Evolutionary conservation across 2,329 filamentous ascomycete genomes (phyloP).

Genomic region (Arthroderma sp.): DNA sequence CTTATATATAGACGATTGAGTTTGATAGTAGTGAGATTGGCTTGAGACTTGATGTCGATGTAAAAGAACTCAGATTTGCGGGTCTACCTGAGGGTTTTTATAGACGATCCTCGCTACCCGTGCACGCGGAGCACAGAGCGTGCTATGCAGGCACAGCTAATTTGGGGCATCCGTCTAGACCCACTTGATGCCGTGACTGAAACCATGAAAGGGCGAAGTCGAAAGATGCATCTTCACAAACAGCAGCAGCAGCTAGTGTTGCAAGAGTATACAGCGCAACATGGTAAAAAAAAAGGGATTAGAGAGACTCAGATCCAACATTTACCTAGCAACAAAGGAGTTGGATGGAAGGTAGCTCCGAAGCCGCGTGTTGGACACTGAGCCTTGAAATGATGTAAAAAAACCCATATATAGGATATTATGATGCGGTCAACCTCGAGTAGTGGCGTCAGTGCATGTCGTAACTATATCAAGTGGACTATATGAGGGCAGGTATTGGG

Average conservation of each 20-base stretch:
- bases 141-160: constrained; percentile 2
- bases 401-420: neutral
- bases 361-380: neutral
- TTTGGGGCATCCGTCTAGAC: neutral
- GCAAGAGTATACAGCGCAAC: neutral
- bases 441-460: neutral
- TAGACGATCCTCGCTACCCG: constrained; percentile 2
- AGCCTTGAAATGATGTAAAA: neutral
- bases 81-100: constrained; percentile 4
- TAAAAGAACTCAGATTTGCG: constrained; percentile 5
- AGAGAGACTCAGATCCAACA: neutral
- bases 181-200: constrained; percentile 2
- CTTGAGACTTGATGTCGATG: constrained; percentile 1
- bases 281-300: neutral
- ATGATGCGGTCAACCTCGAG: neutral
- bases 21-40: constrained; percentile 4
- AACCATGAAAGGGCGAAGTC: constrained; percentile 5
- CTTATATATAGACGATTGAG: constrained; percentile 2
- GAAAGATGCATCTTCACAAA: constrained; percentile 1
- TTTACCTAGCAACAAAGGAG: neutral
- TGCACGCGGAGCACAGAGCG: constrained; percentile 1
- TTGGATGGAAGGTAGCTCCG: neutral
- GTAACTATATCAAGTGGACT: neutral
- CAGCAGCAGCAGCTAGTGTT: neutral
- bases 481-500: constrained; percentile 2